Base-by-base conservation (phyloP, 495 filamentous ascomycete genomes). In the Penicillium longicatenatum region DNA sequence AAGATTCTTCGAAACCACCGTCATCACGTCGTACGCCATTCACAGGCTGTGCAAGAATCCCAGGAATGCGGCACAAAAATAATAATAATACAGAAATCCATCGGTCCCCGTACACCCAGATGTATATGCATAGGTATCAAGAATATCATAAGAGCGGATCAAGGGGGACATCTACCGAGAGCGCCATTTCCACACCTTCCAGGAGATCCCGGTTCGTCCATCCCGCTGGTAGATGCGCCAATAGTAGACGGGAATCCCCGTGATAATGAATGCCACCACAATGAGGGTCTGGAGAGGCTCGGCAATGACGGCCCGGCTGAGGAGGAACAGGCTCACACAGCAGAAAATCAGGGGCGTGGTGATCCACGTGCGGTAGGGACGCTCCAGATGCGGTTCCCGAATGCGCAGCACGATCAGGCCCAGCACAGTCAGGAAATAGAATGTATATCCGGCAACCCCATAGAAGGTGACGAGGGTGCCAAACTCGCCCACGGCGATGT, bases 321-420 rank as follows among this genome's bases (percentile, higher is more conserved):
- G 79, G 61, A 98, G 71, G 69, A 98, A 98, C 59, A 98, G 68
- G 68, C 90, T 96, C 14, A 98, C 94, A 64, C 94, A 98, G 82
- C 94, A 98, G 70, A 98, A 98, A 49, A 97, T 91, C 45, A 98
- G 94, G 3, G 94, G 94, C 35, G 93, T 98, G 1, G 88, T 88
- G 57, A 98, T 95, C 95, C 95, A 98, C 16, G 92, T 94, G 68
- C 82, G 85, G 72, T 98, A 98, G 2, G 94, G 92, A 21, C 94
- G 74, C 70, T 97, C 92, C 21, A 98, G 79, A 55, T 85, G 75
- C 8, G 95, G 95, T 70, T 98, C 94, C 39, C 82, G 83, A n/a
- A 97, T 88, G 22, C 94, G 79, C 59, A 98, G 77, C 30, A 98
- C 85, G 53, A 98, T 96, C 29, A 98, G 79, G 0, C 94, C 94